phyloP scores from a whole-genome alignment of 768 basidiomycete species.

The Leccinum aurantiacum region DNA sequence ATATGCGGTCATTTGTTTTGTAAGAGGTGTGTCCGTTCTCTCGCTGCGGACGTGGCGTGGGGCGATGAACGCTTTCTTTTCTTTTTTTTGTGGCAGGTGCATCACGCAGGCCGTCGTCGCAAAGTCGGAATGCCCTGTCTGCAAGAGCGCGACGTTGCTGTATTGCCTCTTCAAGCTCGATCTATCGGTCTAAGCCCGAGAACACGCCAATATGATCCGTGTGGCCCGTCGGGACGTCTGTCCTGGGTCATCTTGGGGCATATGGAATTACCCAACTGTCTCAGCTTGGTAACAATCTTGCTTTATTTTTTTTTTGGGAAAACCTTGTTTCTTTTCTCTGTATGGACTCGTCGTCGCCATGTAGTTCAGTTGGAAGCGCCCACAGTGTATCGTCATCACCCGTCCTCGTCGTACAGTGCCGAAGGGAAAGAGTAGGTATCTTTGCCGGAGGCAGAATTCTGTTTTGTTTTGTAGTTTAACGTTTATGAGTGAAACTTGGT shows the following conservation, averaged over 20 bases:
- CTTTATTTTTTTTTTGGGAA: background rate
- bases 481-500: too few species aligned
- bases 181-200: slow-evolving; percentile 23
- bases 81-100: background rate
- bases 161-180: slow-evolving; percentile 60
- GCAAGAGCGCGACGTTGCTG: slow-evolving; percentile 47
- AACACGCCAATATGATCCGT: background rate
- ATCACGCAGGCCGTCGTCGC: slow-evolving; percentile 47
- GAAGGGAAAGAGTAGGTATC: too few species aligned
- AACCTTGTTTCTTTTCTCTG: background rate
- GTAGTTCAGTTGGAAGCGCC: background rate
- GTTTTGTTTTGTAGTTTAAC: too few species aligned
- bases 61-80: background rate
- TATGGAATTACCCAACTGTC: background rate
- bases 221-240: background rate
- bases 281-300: background rate
- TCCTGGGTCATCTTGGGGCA: background rate
- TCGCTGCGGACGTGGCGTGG: too few species aligned
- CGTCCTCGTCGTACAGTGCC: background rate
- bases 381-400: background rate
- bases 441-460: too few species aligned
- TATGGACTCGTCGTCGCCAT: background rate
- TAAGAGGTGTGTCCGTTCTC: slow-evolving; percentile 40
- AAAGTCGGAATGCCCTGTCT: slow-evolving; percentile 51
- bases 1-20: slow-evolving; percentile 68